These are phyloP conservation scores for Gracilaria vermiculophylla DNA, from an alignment of 23 red algal genomes.

Conservation along the genomic window DNA sequence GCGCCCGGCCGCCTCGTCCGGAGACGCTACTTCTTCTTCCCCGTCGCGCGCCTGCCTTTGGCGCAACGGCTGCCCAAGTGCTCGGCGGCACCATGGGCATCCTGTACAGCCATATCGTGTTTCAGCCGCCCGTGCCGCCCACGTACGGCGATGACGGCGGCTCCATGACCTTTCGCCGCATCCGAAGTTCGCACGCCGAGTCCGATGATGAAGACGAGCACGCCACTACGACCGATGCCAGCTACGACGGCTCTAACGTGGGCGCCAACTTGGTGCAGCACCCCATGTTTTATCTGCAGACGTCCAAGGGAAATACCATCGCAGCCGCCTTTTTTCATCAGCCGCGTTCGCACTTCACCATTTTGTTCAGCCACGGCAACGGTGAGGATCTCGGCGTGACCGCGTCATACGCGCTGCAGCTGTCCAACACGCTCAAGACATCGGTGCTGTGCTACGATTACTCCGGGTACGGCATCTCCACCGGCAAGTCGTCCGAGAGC, in stretches of 20 bases:
- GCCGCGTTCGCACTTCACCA: conserved; percentile 28
- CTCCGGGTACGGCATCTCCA: conserved; percentile 64
- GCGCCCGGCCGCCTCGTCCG: not conserved
- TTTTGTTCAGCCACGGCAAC: conserved; percentile 61
- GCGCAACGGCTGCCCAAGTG: no score
- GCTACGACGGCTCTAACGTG: not conserved
- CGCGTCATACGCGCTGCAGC: conserved; percentile 35
- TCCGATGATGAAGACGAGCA: not conserved
- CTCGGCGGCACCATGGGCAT: conserved; percentile 42
- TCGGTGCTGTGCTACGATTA: conserved; percentile 41
- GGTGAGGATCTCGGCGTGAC: conserved; percentile 28
- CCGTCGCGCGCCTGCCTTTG: not conserved
- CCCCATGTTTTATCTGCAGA: conserved; percentile 52
- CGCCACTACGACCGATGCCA: not conserved
- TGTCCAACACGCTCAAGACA: conserved; percentile 31
- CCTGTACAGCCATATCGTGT: conserved; percentile 61
- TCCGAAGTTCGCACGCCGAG: not conserved
- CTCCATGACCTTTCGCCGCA: conserved; percentile 31
- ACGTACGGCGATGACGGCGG: conserved; percentile 27
- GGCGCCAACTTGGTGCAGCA: conserved; percentile 1
- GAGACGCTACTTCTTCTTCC: not conserved
- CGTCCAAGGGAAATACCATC: conserved; percentile 41
- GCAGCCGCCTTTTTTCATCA: conserved; percentile 54
- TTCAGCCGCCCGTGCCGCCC: conserved; percentile 62
- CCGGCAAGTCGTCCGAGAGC: conserved; percentile 46